Evolutionary conservation across 805 yeast species (phyloP).

Genomic region (Yamadazyma laniorum): DNA sequence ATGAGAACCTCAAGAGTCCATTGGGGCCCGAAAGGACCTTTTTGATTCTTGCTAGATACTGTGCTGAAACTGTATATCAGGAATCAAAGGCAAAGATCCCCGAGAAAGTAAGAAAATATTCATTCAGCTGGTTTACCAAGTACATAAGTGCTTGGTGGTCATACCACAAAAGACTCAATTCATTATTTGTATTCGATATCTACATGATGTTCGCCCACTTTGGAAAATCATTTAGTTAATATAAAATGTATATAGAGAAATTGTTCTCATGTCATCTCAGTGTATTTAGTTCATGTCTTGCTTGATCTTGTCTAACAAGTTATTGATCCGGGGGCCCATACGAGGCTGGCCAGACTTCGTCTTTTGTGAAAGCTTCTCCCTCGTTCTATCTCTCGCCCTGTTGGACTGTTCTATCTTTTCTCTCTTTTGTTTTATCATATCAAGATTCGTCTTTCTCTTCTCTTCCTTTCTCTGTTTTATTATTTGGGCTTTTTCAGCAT

Average conservation of each 20-base stretch:
- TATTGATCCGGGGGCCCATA: constrained; percentile 85
- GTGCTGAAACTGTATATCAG: constrained; percentile 75
- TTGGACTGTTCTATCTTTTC: constrained; percentile 34
- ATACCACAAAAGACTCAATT: constrained; percentile 31
- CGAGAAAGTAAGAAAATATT: constrained; percentile 16
- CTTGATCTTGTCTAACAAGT: constrained; percentile 73
- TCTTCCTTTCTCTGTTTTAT: constrained; percentile 48
- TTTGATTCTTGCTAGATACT: constrained; percentile 83
- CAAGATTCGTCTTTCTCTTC: constrained; percentile 39
- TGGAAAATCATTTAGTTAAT: constrained; percentile 3
- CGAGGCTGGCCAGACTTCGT: constrained; percentile 83
- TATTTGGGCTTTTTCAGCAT: constrained; percentile 44
- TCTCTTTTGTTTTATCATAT: constrained; percentile 37
- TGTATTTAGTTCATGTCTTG: constrained; percentile 2
- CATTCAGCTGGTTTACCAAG: constrained; percentile 18
- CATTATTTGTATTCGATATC: constrained; percentile 34
- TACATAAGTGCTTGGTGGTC: constrained; percentile 28
- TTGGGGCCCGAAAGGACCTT: constrained; percentile 87
- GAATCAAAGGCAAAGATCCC: constrained; percentile 52
- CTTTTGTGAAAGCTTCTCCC: constrained; percentile 42
- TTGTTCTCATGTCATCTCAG: background rate
- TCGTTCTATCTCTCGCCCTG: constrained; percentile 42
- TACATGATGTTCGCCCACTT: constrained; percentile 2
- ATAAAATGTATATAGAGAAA: constrained; percentile 2
- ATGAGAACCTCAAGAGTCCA: constrained; percentile 78